Conservation (phyloP, 1,139 yeast genomes). For the Yamadazyma atlantica region DNA sequence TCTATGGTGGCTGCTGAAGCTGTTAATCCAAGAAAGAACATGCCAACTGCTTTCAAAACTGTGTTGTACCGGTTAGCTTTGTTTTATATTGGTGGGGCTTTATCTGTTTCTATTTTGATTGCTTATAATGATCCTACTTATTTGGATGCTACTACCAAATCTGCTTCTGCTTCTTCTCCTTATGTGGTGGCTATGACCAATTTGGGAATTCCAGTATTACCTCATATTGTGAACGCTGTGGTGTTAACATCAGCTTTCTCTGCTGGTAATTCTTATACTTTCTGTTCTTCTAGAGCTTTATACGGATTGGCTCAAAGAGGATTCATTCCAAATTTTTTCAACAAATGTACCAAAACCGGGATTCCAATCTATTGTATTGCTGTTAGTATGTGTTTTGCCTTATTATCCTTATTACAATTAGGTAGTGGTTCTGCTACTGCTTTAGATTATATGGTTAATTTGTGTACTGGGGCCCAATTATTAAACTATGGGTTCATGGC, state of each 20-base stretch:
- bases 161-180: constrained; percentile 40
- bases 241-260: constrained; percentile 46
- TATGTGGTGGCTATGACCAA: constrained; percentile 48
- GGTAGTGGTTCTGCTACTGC: constrained; percentile 66
- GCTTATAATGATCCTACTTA: constrained; percentile 42
- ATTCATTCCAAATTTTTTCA: constrained; percentile 38
- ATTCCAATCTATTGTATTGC: constrained; percentile 55
- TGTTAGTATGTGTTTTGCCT: constrained; percentile 62
- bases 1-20: constrained; percentile 86
- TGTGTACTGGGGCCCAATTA: constrained; percentile 79
- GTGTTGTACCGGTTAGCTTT: constrained; percentile 71
- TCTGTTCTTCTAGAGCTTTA: constrained; percentile 43
- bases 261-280: constrained; percentile 46
- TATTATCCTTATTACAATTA: constrained; percentile 54
- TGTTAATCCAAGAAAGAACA: constrained; percentile 68
- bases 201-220: constrained; percentile 36
- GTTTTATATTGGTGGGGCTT: constrained; percentile 58
- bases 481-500: constrained; percentile 69
- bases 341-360: constrained; percentile 41
- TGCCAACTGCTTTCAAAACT: constrained; percentile 77
- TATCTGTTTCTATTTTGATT: constrained; percentile 39
- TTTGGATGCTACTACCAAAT: constrained; percentile 18
- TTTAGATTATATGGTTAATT: constrained; percentile 69
- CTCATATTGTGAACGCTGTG: constrained; percentile 42
- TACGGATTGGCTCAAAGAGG: constrained; percentile 42